Base-by-base conservation (phyloP, 2,329 filamentous ascomycete species). In the Aureobasidium zeae region DNA sequence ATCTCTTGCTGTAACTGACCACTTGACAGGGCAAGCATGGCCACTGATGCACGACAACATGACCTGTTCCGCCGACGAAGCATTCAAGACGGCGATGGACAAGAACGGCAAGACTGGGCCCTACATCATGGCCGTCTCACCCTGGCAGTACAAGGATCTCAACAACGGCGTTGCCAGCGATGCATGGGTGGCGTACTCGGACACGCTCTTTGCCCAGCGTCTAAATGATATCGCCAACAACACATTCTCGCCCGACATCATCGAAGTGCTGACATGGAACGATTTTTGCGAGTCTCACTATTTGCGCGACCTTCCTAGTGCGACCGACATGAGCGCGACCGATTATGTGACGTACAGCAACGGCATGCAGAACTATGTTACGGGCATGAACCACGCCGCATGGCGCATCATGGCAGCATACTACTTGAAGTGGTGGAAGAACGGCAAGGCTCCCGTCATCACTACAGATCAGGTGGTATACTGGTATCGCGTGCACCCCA, bases 131-230 rank as follows among this genome's bases (percentile, higher is more conserved):
- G 61, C 57, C 26, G 55, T 64, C 37, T 63, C 61, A 9, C 61
- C 61, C 16, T 64, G 61, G 61, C 61, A 63, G 51, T 64, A 56
- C 57, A 61, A 63, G 50, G 58, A 63, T 47, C 57, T 62, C 34
- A 55, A 62, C 53, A 52, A 58, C 46, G 58, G 58, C 48, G 58
- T 59, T 45, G 49, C 55, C 20, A 51, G 55, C 37, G 53, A 62
- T 44, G 47, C 57, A 17, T 63, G 59, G 57, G 59, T 64, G 16
- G 53, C 58, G 5, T 63, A 63, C 54, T 58, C 55, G 37, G 61
- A 64, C 52, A 57, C 53, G n/a, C 59, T 63, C 39, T 62, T 60
- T 34, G 51, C 53, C 17, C 48, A 58, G 46, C 60, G 61, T 37
- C 53, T 48, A 26, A 42, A 51, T 7, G 24, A 10, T 30, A 38